Conservation (phyloP, 257 asterid species). For the Henckelia pumila region DNA sequence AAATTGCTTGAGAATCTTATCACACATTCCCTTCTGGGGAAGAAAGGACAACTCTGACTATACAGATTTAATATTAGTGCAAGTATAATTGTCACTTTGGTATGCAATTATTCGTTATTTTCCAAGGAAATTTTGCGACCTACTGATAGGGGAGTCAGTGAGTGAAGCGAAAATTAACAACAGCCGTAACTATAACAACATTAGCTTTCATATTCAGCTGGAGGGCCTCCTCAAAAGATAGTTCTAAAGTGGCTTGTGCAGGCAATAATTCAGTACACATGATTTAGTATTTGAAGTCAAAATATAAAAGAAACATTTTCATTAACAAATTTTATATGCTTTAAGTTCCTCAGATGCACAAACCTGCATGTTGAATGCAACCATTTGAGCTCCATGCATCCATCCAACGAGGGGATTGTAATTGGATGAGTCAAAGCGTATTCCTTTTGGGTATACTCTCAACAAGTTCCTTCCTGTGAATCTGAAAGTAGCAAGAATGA, state of each 20-base stretch:
- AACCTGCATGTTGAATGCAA: conserved; percentile 97
- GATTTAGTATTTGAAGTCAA: not conserved
- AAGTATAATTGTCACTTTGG: no score
- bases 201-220: not conserved
- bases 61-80: not conserved
- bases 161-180: not conserved
- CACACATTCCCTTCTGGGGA: no score
- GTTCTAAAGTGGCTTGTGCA: not conserved
- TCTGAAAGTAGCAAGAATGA: conserved; percentile 37
- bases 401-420: conserved; percentile 90
- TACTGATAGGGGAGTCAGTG: not conserved
- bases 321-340: not conserved
- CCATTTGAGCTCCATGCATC: conserved; percentile 98
- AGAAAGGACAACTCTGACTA: not conserved
- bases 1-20: no score
- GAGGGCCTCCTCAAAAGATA: not conserved
- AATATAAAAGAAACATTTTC: not conserved
- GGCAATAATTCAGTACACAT: not conserved
- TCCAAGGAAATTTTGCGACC: not conserved
- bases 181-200: not conserved
- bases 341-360: conserved; percentile 13
- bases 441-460: conserved; percentile 87
- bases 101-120: no score
- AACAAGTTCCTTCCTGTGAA: conserved; percentile 76
- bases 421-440: conserved; percentile 85